Percentiles rank a stretch among this genome's conserved stretches.
These are phyloP conservation scores for Vigna nakashimae DNA, from an alignment of 306 rosid genomes.

Conservation along the genomic window DNA sequence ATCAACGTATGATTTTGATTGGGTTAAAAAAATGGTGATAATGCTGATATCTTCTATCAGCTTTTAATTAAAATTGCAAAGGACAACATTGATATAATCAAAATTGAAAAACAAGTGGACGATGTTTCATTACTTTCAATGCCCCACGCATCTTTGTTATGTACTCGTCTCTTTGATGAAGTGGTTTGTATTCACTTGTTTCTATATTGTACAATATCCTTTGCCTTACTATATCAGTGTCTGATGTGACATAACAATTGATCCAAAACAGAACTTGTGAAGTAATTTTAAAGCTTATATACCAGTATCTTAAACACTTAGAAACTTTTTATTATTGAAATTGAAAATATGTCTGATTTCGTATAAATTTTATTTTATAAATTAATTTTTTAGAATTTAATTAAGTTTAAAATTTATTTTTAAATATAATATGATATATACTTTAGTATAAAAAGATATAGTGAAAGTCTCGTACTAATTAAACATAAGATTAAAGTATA, in stretches of 20 bases:
- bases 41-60: constrained; percentile 39
- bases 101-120: constrained; percentile 47
- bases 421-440: too few relatives aligned
- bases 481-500: too few relatives aligned
- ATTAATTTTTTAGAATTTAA: too few relatives aligned
- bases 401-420: too few relatives aligned
- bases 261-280: constrained; percentile 29
- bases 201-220: constrained; percentile 40
- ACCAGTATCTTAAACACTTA: constrained; percentile 25
- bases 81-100: constrained; percentile 31
- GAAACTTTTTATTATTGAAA: not conserved
- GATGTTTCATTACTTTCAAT: constrained; percentile 18
- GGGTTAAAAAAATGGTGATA: constrained; percentile 40
- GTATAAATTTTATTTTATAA: too few relatives aligned
- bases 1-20: constrained; percentile 32
- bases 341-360: constrained; percentile 13
- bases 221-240: constrained; percentile 26
- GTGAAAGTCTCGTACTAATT: too few relatives aligned
- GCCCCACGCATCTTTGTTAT: constrained; percentile 43
- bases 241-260: constrained; percentile 54
- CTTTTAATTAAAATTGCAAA: constrained; percentile 35
- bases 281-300: constrained; percentile 2
- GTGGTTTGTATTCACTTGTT: constrained; percentile 20
- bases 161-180: constrained; percentile 32
- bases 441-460: too few relatives aligned